Evolutionary conservation across 768 basidiomycete genomes (phyloP), one percentile per base, ranked within the genome.

Genomic region (Mycena amicta): DNA sequence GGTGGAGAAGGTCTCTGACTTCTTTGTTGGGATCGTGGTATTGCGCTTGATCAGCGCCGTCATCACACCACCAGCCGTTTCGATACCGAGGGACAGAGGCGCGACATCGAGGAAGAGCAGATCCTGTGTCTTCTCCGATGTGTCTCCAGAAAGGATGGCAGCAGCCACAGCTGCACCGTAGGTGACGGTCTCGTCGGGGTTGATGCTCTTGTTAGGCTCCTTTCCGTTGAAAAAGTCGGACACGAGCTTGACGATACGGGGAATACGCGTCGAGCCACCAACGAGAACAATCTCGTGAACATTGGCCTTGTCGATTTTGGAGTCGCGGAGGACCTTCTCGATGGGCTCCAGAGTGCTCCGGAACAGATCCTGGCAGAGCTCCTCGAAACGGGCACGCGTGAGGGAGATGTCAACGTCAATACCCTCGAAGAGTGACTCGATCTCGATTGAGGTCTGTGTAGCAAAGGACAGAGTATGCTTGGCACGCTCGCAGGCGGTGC

Each of bases 321-420:
- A 52, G 29, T 58, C 57, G 11, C 39, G 39, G 39, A 63, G 57
- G 64, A 87, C 85, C 77, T 85, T 85, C 77, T 87, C 84, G 67
- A 87, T 84, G 60, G 85, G 77, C 57, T 85, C 81, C 66, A 85
- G 71, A 16, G 81, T 84, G 55, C 77, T 76, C 52, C 79, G 77
- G 79, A 88, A 86, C 62, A 88, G 77, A 64, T 84, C 82, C 63
- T 78, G 74, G 75, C 84, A 84, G 52, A 87, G 77, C 68, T 83
- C 80, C 72, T 87, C 86, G 68, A 86, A 88, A 58, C 83, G 81
- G 20, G 83, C 82, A 71, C 86, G 84, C 67, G 86, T 87, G 74
- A 88, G 78, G 63, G 83, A 84, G 54, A 83, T 85, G 80, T 84
- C 85, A 76, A 87, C 85, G 75, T 87, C 85, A 74, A 86, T 81